phyloP scores from a whole-genome alignment of 106 monocot genomes.

The Iris macrosiphon region DNA sequence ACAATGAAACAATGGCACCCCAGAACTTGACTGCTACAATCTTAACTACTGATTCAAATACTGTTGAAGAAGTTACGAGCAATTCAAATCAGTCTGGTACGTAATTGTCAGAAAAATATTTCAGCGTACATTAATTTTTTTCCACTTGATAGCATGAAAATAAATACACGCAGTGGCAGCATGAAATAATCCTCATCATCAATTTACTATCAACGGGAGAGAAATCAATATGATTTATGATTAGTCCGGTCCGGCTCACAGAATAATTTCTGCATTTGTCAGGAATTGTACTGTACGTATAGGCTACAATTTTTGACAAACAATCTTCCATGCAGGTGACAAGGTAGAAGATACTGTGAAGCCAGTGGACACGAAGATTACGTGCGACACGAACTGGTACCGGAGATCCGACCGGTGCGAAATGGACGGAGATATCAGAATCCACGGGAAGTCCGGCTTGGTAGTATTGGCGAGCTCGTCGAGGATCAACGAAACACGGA shows the following conservation, averaged over 20 bases:
- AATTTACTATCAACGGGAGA: background rate
- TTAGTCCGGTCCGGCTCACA: too few species aligned
- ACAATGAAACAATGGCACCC: background rate
- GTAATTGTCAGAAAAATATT: background rate
- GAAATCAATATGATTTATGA: too few species aligned
- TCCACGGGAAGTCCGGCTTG: slow-evolving; percentile 27
- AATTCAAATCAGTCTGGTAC: slow-evolving; percentile 3
- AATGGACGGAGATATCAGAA: slow-evolving; percentile 26
- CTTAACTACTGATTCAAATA: background rate
- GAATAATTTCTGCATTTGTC: background rate
- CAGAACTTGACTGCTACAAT: background rate
- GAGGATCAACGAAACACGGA: slow-evolving; percentile 24
- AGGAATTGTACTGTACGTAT: background rate
- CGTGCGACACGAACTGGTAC: slow-evolving; percentile 26
- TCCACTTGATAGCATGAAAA: background rate
- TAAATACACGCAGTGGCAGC: background rate
- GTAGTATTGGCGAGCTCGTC: slow-evolving; percentile 8
- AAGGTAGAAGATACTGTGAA: background rate
- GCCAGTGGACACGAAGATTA: slow-evolving; percentile 6
- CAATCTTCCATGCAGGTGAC: background rate
- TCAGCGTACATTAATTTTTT: too few species aligned
- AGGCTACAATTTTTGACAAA: background rate
- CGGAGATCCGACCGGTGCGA: slow-evolving; percentile 28
- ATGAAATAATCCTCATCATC: background rate
- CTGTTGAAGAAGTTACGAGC: background rate